Evolutionary conservation across 345 rosid species (phyloP), one percentile per base, ranked within the genome.

Genomic region (Melastoma malabathricum): DNA sequence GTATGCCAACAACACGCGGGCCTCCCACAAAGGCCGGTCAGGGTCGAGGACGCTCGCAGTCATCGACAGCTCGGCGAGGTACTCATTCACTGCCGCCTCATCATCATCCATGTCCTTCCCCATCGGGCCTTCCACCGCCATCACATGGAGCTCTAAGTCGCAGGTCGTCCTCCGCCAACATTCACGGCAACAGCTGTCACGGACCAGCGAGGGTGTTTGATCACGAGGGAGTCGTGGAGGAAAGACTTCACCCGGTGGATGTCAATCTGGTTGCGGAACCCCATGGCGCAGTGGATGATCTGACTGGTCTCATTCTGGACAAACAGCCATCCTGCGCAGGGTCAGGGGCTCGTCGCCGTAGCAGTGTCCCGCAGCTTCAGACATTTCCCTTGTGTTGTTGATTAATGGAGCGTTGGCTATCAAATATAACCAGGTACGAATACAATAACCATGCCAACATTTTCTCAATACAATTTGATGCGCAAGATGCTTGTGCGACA

Each of bases 11-110:
- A 83, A 15, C 18, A 79, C 13, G 44, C 77, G 84, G 38, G 77
- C 10, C 20, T 79, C 90, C 84, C 90, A 77, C 61, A 79, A 56
- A 1, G 83, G 90, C 54, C 79, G 76, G 38, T 76, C 73, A 1
- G 15, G 10, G 12, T 65, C 41, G 3, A 82, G 53, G 15, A 78
- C 55, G 16, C 44, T 48, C 18, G 84, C n/a, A n/a, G n/a, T 69
- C 8, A 67, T 75, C 0, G 80, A 50, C 39, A 82, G 46, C 27
- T 70, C 77, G 5, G 81, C 81, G 2, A 78, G 31, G 60, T 74
- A 78, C 15, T 72, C 72, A 31, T 76, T 70, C 13, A 72, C 62
- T 2, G 58, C 57, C 13, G 18, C 49, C 20, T 66, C 64, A 3
- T 52, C 61, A 3, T 39, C 57, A 2, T 4, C 54, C 1, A 17